Percentiles rank a stretch among this genome's conserved stretches.
Conservation (phyloP, 2,329 filamentous ascomycete species). For the Aspergillus sp. region DNA sequence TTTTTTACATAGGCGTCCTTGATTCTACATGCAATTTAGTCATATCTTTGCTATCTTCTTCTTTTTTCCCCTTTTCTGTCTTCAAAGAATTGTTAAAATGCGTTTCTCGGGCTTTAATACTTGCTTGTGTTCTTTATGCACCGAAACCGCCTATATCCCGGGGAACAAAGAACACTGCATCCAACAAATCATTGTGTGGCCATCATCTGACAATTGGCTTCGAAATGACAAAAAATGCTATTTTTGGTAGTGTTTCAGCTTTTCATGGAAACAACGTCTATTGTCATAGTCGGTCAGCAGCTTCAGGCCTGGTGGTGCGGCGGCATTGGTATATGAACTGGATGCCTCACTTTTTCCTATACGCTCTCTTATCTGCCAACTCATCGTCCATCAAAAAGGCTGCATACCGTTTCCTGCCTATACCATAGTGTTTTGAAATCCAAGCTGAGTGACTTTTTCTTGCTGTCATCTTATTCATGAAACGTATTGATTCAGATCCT, state of each 20-base stretch:
- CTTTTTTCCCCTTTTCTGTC: not conserved
- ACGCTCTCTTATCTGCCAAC: too few relatives aligned
- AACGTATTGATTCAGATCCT: not conserved
- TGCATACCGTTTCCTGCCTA: too few relatives aligned
- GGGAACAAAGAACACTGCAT: not conserved
- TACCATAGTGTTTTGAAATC: too few relatives aligned
- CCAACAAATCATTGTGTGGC: not conserved
- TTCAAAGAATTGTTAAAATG: too few relatives aligned
- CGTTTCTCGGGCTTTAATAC: too few relatives aligned
- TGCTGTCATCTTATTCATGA: not conserved
- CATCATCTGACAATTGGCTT: not conserved
- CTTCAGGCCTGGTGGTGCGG: too few relatives aligned
- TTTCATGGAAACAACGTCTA: slow-evolving; percentile 2
- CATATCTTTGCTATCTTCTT: not conserved
- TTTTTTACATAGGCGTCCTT: too few relatives aligned
- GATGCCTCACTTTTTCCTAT: too few relatives aligned
- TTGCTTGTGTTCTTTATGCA: too few relatives aligned
- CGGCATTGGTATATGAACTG: too few relatives aligned
- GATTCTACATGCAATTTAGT: not conserved
- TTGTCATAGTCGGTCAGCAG: not conserved
- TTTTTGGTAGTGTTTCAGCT: slow-evolving; percentile 1
- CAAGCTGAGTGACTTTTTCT: not conserved
- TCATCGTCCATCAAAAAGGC: too few relatives aligned
- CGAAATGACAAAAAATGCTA: slow-evolving; percentile 1
- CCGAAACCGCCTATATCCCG: too few relatives aligned